A percentile compares a stretch with the other conserved stretches of the same genome.
Evolutionary conservation across 2,329 filamentous ascomycete species (phyloP).

Genomic region (Diaporthe australafricana): DNA sequence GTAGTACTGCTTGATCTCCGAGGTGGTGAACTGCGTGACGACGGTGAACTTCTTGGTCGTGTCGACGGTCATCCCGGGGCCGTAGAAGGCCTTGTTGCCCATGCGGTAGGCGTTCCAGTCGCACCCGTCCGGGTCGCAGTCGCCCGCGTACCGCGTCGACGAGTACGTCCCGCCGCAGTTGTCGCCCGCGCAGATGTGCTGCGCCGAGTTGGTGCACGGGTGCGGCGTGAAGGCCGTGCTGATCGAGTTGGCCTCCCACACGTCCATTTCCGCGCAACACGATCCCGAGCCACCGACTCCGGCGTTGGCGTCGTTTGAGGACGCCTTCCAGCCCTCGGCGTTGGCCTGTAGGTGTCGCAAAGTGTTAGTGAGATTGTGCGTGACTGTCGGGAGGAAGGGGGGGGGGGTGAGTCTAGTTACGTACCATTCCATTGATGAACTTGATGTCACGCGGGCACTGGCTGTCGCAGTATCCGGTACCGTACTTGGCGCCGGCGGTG

Average conservation of each 20-base stretch:
- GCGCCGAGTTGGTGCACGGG: constrained; percentile 61
- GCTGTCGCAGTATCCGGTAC: constrained; percentile 58
- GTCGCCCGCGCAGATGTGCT: constrained; percentile 54
- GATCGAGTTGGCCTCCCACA: constrained; percentile 72
- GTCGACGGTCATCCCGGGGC: constrained; percentile 66
- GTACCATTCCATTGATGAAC: constrained; percentile 54
- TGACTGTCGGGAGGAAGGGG: fast-evolving
- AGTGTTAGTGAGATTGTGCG: background rate
- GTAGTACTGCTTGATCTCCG: constrained; percentile 69
- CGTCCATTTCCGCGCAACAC: constrained; percentile 66
- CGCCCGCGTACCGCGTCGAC: constrained; percentile 63
- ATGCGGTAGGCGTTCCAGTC: constrained; percentile 75
- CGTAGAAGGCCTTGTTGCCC: constrained; percentile 71
- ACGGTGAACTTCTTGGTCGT: constrained; percentile 69
- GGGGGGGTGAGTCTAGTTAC: background rate
- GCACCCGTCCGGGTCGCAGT: constrained; percentile 74
- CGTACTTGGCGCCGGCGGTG: constrained; percentile 55
- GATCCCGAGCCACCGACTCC: constrained; percentile 61
- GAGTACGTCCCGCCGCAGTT: constrained; percentile 62
- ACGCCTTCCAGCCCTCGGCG: constrained; percentile 57
- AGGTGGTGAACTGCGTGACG: constrained; percentile 71
- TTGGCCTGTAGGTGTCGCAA: constrained; percentile 45
- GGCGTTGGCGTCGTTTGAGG: constrained; percentile 62
- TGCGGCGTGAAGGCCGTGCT: constrained; percentile 70
- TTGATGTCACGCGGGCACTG: constrained; percentile 52